Base-by-base conservation (phyloP, 352 stramenopile genomes). In the Phytophthora foliorum region DNA sequence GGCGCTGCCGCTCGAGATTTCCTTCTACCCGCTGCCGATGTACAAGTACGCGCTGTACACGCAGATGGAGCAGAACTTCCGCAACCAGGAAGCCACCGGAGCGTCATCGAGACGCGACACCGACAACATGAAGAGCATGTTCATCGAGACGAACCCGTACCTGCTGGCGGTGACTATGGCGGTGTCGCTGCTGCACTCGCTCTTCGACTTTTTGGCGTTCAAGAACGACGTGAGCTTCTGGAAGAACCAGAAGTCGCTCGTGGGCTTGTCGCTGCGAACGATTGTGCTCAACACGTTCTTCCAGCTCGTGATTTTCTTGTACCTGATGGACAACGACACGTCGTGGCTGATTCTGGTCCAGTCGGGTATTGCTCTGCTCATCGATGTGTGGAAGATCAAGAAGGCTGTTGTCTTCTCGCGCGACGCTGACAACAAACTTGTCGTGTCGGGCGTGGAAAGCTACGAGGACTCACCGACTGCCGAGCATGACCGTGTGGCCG, bases 141-240 rank as follows among this genome's bases (percentile, higher is more conserved):
- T 99, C 72, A 84, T 98, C 22, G 98, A 99, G 66, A 99, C 97
- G 22, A 99, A 99, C 76, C 91, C 98, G 36, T 98, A 97, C 46
- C 72, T 99, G 50, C 86, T 99, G 19, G 93, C 66, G 5, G 77
- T 99, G 22, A 99, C 97, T 1, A 85, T 99, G 21, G 57, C 97
- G 32, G 98, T 98, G 42, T 98, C 95, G 49, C 79, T 98, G 24
- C 72, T 99, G 41, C 98, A 99, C 84, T 97, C 98, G 39, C 77
- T 99, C 8, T 99, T 99, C 78, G 97, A 99, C 73, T 99, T 99
- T 65, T 66, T 99, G 51, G 98, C 98, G 11, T 99, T 99, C 77
- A 99, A 99, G 75, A 99, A 97, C 71, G 98, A 99, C 78, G 97
- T 99, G 63, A 94, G 90, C 46, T 99, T 99, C 79, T 99, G 98